These are phyloP conservation scores for Arthrobotrys pseudoclavata DNA, from an alignment of 2,329 filamentous ascomycete genomes.

Conservation along the genomic window DNA sequence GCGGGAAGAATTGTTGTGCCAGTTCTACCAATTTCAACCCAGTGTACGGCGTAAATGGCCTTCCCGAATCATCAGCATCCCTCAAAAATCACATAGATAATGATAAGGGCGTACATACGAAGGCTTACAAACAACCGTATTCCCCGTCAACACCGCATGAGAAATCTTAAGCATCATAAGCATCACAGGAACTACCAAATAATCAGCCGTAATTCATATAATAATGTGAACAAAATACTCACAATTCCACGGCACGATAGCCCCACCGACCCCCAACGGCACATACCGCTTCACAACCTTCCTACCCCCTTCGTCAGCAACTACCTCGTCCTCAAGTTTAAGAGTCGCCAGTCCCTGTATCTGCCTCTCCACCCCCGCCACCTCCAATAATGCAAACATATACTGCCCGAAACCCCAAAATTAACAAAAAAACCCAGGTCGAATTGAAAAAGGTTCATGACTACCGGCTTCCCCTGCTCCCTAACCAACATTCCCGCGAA, in stretches of 20 bases:
- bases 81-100: neutral
- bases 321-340: conserved; percentile 68
- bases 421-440: neutral
- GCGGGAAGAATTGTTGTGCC: conserved; percentile 72
- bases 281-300: conserved; percentile 68
- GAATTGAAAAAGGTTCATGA: neutral
- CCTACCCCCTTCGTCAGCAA: conserved; percentile 69
- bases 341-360: conserved; percentile 63
- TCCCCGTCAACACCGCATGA: conserved; percentile 72
- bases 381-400: conserved; percentile 32
- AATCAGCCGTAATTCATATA: neutral
- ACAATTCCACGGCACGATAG: conserved; percentile 75
- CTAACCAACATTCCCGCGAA: conserved; percentile 68
- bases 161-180: conserved; percentile 72
- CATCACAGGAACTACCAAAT: conserved; percentile 68
- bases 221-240: conserved; percentile 64
- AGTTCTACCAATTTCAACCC: conserved; percentile 74
- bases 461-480: conserved; percentile 71
- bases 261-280: conserved; percentile 70
- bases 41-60: conserved; percentile 72
- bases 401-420: conserved; percentile 1
- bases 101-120: conserved; percentile 64
- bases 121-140: conserved; percentile 72
- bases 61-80: conserved; percentile 42
- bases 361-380: neutral